Evolutionary conservation across 305 asterid species (phyloP), one percentile per base, ranked within the genome.

Genomic region (Fraxinus latifolia): DNA sequence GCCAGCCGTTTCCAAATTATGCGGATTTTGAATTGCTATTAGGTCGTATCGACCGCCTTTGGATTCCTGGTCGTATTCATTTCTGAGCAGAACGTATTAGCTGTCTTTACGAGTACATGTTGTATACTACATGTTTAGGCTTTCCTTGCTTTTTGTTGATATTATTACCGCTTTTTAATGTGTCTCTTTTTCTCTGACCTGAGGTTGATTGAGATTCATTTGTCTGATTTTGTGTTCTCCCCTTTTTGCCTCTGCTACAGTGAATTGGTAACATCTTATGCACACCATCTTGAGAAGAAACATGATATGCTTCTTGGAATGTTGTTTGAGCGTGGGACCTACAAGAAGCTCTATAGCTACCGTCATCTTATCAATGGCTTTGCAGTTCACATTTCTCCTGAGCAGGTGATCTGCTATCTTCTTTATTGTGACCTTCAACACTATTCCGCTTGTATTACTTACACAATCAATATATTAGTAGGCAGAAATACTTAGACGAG

Each of bases 251-350:
- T 76, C 50, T 68, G 84, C 90, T 72, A 65, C 92, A 94, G 99
- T 85, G 98, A 94, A 39, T 76, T 85, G 79, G 97, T 90, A 76
- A 82, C 87, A 77, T 90, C 95, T 15, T 96, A 96, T 81, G 92
- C 93, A 50, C 92, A 42, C 31, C 99, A 96, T 86, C 89, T 96
- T 80, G 97, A 87, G 84, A 92, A 88, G 89, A 92, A 90, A 79
- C 99, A 96, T 79, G 99, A 96, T 74, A 94, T 94, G 98, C 94
- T 96, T 89, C 98, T 96, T 2, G 97, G 85, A 67, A 86, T 93
- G 97, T 86, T 96, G 81, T 94, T 96, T 81, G 98, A 92, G 36
- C 86, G 74, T 77, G 92, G 91, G 78, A 88, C 87, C 82, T 91
- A 86, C 85, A 85, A 87, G 84, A 91, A 91, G 82, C 79, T 91